Evolutionary conservation across 2,329 filamentous ascomycete species (phyloP), one percentile per base, ranked within the genome.

Genomic region (Diaporthe amygdali): DNA sequence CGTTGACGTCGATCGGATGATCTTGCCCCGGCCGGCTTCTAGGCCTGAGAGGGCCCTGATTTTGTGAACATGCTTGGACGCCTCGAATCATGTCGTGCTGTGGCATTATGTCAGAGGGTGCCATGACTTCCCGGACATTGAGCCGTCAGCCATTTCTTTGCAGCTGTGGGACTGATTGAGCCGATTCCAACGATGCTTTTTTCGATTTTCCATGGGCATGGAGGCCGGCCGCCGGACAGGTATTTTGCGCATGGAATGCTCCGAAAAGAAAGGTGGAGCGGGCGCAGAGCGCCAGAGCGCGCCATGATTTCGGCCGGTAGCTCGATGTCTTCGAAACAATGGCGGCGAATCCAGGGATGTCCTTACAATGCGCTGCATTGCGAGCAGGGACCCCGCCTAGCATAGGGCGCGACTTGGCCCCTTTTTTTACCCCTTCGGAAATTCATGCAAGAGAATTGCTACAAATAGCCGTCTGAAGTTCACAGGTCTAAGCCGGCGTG

Each of bases 1-100:
- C 59, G 59, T 63, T 47, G 59, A 27, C 41, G 27, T 17, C 41
- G 59, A 63, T 63, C 59, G 59, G 59, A 63, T 47, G 59, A 63
- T 63, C 59, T 49, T 47, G 59, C 27, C 17, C 59, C 59, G 59
- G 59, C 59, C 59, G 34, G 25, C 41, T 63, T 47, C 41, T 30
- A 34, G 12, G 25, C 25, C 30, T 22, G 27, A 3, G 6, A 46
- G 14, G 20, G 27, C 41, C 34, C 34, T 22, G 27, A 10, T 41
- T 22, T 63, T 6, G 41, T n/a, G 8, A 30, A 20, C 32, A 5
- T 5, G 30, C n/a, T 47, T 63, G 41, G 20, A n/a, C 46, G 41
- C 59, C 12, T 63, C 27, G 34, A 41, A 63, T 63, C 1, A 63
- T 15, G 59, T 47, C 3, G 41, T 34, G 25, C 41, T 63, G 20